These are phyloP conservation scores for Seminavis robusta DNA, from an alignment of 108 stramenopile genomes.

Conservation along the genomic window DNA sequence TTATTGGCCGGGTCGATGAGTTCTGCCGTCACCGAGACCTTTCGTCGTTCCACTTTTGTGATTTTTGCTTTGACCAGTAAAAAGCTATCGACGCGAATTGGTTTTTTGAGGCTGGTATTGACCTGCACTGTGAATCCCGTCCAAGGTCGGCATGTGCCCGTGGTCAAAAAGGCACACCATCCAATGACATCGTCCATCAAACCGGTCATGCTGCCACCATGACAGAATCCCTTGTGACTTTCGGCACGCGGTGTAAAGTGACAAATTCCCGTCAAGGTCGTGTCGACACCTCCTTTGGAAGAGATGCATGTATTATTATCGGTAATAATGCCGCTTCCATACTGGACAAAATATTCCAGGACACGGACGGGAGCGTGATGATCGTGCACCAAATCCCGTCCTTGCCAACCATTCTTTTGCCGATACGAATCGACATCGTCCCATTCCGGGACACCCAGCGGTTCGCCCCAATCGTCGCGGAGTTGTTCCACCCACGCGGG, in stretches of 20 bases:
- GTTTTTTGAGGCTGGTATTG: slow-evolving; percentile 52
- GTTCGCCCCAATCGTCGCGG: slow-evolving; percentile 69
- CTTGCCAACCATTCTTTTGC: slow-evolving; percentile 60
- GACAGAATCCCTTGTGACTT: slow-evolving; percentile 67
- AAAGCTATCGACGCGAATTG: slow-evolving; percentile 50
- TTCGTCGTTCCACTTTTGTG: slow-evolving; percentile 48
- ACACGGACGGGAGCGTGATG: slow-evolving; percentile 51
- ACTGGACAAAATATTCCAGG: slow-evolving; percentile 48
- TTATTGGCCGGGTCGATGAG: slow-evolving; percentile 26
- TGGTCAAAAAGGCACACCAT: slow-evolving; percentile 67
- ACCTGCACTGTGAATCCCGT: slow-evolving; percentile 81
- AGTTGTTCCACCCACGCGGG: too few relatives aligned
- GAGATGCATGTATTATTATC: neutral
- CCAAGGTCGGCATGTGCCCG: slow-evolving; percentile 66
- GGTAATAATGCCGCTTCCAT: slow-evolving; percentile 12
- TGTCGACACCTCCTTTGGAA: slow-evolving; percentile 47
- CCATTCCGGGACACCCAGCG: slow-evolving; percentile 32
- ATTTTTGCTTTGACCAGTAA: slow-evolving; percentile 49
- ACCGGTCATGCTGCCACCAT: slow-evolving; percentile 74
- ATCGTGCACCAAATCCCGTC: slow-evolving; percentile 61
- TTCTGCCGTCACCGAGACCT: slow-evolving; percentile 50
- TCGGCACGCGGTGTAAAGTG: slow-evolving; percentile 68
- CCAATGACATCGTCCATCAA: slow-evolving; percentile 83
- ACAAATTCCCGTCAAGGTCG: slow-evolving; percentile 57
- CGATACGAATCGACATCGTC: slow-evolving; percentile 37